Evolutionary conservation across 306 rosid species (phyloP), one percentile per base, ranked within the genome.

Genomic region (Quercus ilex): DNA sequence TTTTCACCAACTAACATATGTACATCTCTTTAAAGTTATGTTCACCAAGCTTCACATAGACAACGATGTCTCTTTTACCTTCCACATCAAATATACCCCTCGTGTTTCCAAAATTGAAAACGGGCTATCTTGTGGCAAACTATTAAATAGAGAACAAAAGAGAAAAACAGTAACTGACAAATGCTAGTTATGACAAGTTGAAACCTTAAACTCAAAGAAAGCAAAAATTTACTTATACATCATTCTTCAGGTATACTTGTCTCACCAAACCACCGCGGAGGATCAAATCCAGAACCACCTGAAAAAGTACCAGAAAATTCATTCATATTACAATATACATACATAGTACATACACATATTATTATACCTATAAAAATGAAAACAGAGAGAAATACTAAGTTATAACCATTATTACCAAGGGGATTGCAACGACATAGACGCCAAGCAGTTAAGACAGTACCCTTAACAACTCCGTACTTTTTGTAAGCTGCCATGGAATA

Each of bases 401-500:
- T 4, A 17, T 33, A 49, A 3, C 26, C 3, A 70, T 23, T n/a
- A 79, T 78, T 90, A 94, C 97, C 99, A 73, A 94, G 87, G 20
- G 99, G 99, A 86, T 94, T 94, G 79, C 99, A 92, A 53, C 99
- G 95, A 79, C 97, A 92, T 19, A 92, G 64, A 33, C 98, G 97
- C 91, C 95, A 94, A 23, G 90, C 82, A 26, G 97, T 92, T 91
- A 94, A 85, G 71, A 88, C 62, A 0, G 93, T 85, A 35, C 99
- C 99, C 88, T 90, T 92, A 52, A 77, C 79, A 74, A 88, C 68
- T 55, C 99, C 99, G 69, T 94, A 91, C 71, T 85, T 91, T 91
- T 92, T 90, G 89, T 92, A 94, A 77, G 99, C 99, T 85, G 90
- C 87, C 97, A 94, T 94, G 55, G 97, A 91, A 84, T 94, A 94